phyloP scores from a whole-genome alignment of 1,284 basidiomycete species.

The Schizophyllum amplum region DNA sequence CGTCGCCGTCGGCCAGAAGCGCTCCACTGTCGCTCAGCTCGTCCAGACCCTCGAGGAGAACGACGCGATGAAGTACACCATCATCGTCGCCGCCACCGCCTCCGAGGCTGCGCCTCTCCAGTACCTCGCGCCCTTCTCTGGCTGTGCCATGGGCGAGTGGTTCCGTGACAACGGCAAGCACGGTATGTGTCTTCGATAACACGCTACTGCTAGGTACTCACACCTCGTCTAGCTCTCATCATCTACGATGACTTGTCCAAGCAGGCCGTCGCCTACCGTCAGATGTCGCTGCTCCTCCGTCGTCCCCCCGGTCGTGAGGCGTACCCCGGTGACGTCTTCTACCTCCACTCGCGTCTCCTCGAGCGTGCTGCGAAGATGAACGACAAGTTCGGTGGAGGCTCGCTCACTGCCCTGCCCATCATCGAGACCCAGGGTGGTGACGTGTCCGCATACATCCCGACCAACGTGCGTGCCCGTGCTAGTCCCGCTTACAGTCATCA shows the following conservation, averaged over 20 bases:
- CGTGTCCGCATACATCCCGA: slow-evolving; percentile 96
- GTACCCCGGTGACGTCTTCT: slow-evolving; percentile 99
- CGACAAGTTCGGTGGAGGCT: slow-evolving; percentile 96
- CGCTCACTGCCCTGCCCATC: slow-evolving; percentile 96
- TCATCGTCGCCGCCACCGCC: slow-evolving; percentile 98
- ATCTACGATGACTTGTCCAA: slow-evolving; percentile 99
- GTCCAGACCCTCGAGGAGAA: slow-evolving; percentile 99
- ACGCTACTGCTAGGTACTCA: slow-evolving; percentile 8
- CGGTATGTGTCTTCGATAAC: slow-evolving; percentile 35
- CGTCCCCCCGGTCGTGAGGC: slow-evolving; percentile 99
- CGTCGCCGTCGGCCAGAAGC: slow-evolving; percentile 98
- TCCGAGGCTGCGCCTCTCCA: slow-evolving; percentile 98
- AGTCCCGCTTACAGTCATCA: too few relatives aligned
- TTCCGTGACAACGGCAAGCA: slow-evolving; percentile 99
- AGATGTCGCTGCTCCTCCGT: slow-evolving; percentile 99
- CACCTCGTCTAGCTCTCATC: slow-evolving; percentile 66
- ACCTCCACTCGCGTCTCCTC: slow-evolving; percentile 98
- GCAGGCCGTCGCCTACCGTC: slow-evolving; percentile 99
- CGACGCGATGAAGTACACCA: slow-evolving; percentile 99
- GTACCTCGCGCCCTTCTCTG: slow-evolving; percentile 99
- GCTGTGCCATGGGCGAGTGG: slow-evolving; percentile 99
- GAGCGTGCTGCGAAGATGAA: slow-evolving; percentile 99
- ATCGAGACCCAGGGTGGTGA: slow-evolving; percentile 99
- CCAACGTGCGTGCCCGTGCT: slow-evolving; percentile 60
- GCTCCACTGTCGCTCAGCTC: slow-evolving; percentile 98